Conservation (phyloP, 2,329 filamentous ascomycete genomes). For the Cytospora chrysosperma region DNA sequence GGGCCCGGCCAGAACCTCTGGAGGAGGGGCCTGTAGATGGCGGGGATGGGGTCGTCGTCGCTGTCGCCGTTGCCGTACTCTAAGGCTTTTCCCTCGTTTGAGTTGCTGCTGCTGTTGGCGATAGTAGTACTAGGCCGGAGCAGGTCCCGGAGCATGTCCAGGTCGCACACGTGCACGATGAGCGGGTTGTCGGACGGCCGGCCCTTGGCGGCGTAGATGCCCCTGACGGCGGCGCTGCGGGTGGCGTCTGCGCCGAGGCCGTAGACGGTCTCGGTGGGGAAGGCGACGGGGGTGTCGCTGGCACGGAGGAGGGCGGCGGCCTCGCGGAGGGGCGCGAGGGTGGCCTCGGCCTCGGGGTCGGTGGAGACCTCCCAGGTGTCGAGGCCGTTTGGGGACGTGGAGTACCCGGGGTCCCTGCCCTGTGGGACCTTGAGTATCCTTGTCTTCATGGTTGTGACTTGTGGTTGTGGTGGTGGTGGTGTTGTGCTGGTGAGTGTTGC, state of each 20-base stretch:
- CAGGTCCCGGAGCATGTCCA: conserved; percentile 69
- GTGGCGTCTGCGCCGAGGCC: conserved; percentile 96
- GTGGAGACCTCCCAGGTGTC: conserved; percentile 44
- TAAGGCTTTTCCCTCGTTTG: too few relatives aligned
- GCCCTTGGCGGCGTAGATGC: conserved; percentile 91
- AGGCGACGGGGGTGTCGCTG: conserved; percentile 78
- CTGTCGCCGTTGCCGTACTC: conserved; percentile 6
- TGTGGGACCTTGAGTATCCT: conserved; percentile 31
- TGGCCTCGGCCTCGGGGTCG: conserved; percentile 27
- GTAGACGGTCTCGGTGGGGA: conserved; percentile 97
- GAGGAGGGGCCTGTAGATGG: conserved; percentile 76
- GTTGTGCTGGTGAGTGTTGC: conserved; percentile 10
- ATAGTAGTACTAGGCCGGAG: conserved; percentile 39
- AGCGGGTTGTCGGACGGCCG: conserved; percentile 92
- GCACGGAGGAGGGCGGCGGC: conserved; percentile 66
- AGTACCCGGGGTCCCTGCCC: conserved; percentile 21
- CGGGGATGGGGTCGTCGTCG: conserved; percentile 55
- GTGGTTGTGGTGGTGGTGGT: not conserved
- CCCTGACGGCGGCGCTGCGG: conserved; percentile 74
- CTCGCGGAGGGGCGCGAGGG: conserved; percentile 49
- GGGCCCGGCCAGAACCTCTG: conserved; percentile 91
- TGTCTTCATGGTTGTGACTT: conserved; percentile 28
- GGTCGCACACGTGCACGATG: conserved; percentile 85
- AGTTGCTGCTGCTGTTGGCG: conserved; percentile 23
- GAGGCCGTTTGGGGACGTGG: conserved; percentile 28